Evolutionary conservation across 345 rosid species (phyloP).

Genomic region (Hevea brasiliensis): DNA sequence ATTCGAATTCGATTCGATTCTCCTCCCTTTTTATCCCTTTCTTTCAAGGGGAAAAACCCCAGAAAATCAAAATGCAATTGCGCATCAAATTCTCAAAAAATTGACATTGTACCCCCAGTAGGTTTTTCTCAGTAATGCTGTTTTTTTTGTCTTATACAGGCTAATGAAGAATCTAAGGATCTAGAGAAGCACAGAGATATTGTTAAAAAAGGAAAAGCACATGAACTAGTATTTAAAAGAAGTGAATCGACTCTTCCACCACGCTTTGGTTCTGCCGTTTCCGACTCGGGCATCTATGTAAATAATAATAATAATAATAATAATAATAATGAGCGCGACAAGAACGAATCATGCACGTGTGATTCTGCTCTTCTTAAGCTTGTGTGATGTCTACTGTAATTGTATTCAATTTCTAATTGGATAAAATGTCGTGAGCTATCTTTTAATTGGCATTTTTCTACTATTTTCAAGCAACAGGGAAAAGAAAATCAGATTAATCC

Average conservation of each 20-base stretch:
- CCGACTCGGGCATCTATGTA: neutral
- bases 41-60: neutral
- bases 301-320: neutral
- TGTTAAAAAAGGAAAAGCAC: conserved; percentile 7
- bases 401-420: neutral
- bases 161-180: conserved; percentile 59
- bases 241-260: neutral
- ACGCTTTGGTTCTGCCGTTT: neutral
- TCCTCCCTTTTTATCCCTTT: neutral
- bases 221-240: conserved; percentile 2
- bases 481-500: neutral
- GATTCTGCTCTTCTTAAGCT: conserved; percentile 8
- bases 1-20: too few species aligned
- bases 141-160: conserved; percentile 37
- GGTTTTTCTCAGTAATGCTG: neutral
- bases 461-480: neutral
- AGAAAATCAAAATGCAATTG: neutral
- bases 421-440: neutral
- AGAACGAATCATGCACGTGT: neutral
- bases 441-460: neutral
- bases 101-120: neutral
- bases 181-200: conserved; percentile 30
- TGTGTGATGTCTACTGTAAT: conserved; percentile 12
- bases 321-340: neutral
- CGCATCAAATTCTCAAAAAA: neutral